phyloP scores from a whole-genome alignment of 495 filamentous ascomycete genomes.

The Penicillium goetzii region DNA sequence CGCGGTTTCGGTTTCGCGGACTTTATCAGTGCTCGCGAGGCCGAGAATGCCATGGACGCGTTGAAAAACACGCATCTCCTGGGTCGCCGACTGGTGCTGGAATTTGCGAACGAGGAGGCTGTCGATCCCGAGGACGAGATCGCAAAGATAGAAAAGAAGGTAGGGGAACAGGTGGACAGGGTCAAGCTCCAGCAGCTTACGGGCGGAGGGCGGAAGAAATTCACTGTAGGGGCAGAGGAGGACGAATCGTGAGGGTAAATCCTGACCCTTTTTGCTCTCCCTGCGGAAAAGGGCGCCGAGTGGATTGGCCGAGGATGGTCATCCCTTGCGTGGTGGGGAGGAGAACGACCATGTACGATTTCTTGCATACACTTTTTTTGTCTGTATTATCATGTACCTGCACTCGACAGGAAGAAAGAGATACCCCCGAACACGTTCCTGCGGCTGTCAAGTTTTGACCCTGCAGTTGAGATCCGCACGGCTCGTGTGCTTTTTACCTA shows the following conservation, averaged over 20 bases:
- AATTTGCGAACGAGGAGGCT: conserved; percentile 83
- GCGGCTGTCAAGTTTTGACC: conserved; percentile 39
- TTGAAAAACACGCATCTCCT: conserved; percentile 92
- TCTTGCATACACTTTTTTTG: conserved; percentile 30
- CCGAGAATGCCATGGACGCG: conserved; percentile 88
- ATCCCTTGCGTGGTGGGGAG: conserved; percentile 45
- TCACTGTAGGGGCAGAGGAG: conserved; percentile 77
- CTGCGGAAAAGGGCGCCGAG: conserved; percentile 36
- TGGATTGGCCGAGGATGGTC: conserved; percentile 27
- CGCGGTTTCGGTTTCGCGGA: conserved; percentile 98
- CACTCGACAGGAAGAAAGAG: conserved; percentile 27
- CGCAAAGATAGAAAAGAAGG: conserved; percentile 92
- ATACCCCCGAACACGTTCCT: conserved; percentile 49
- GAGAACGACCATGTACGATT: conserved; percentile 36
- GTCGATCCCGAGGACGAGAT: conserved; percentile 95
- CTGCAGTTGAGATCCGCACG: conserved; percentile 32
- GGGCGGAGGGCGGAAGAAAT: conserved; percentile 80
- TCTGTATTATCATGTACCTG: conserved; percentile 20
- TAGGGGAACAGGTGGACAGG: conserved; percentile 82
- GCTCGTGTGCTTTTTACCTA: conserved; percentile 22
- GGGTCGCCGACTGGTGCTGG: conserved; percentile 82
- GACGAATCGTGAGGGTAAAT: conserved; percentile 55
- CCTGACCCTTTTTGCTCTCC: conserved; percentile 34
- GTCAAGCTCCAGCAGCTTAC: conserved; percentile 86
- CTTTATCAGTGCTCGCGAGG: conserved; percentile 89